Percentiles rank a stretch among this genome's conserved stretches.
These are phyloP conservation scores for Arachnomyces sp. DNA, from an alignment of 2,329 filamentous ascomycete genomes.

Conservation along the genomic window DNA sequence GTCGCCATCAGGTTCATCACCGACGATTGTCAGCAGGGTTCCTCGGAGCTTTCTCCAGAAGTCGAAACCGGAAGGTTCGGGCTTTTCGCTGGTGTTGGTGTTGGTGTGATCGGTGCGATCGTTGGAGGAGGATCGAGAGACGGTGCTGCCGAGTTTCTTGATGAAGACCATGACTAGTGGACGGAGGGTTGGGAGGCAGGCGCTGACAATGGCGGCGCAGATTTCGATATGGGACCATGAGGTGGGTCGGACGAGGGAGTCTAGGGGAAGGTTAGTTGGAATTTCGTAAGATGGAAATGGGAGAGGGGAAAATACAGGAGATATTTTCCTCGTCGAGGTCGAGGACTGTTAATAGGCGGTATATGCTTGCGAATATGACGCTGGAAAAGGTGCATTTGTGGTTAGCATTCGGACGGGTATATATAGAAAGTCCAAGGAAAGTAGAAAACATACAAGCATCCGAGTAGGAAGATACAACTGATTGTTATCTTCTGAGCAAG, in stretches of 20 bases:
- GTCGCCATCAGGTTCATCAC: no score
- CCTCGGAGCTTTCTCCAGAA: no score
- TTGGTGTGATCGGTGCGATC: no score
- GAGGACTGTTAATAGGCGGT: not conserved
- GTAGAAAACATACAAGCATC: slow-evolving; percentile 21
- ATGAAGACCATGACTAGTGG: not conserved
- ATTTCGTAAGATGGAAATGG: not conserved
- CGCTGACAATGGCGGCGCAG: not conserved
- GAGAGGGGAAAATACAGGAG: not conserved
- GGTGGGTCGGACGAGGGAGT: not conserved
- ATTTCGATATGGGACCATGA: slow-evolving; percentile 1
- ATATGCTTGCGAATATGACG: slow-evolving; percentile 1
- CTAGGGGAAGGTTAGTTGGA: not conserved
- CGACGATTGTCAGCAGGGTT: no score
- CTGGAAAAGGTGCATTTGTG: not conserved
- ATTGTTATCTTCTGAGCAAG: slow-evolving; percentile 14
- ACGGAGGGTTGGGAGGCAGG: slow-evolving; percentile 2
- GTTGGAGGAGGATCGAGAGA: no score
- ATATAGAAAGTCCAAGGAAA: not conserved
- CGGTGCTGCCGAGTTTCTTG: no score
- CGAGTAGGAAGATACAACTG: slow-evolving; percentile 12
- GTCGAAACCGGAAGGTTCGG: no score
- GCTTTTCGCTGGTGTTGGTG: no score
- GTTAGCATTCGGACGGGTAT: not conserved
- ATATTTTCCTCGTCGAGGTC: not conserved